Base-by-base conservation (phyloP, 1,139 yeast species). In the Diutina ranongensis region DNA sequence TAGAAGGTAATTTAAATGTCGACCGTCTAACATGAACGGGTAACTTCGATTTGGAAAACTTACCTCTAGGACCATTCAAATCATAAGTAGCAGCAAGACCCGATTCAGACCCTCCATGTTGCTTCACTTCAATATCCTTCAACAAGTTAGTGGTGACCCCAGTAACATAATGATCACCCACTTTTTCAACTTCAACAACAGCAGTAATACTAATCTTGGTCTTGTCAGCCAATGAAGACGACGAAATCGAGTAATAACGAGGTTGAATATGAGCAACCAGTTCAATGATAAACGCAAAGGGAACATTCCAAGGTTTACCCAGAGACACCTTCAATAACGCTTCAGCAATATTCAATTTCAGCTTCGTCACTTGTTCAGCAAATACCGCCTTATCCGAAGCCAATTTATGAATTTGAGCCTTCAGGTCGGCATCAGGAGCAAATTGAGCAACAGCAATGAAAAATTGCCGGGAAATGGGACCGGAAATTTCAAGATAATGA, bases 1-100 rank as follows among this genome's bases (percentile, higher is more conserved):
- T 86, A 15, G 88, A 72, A n/a, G 98, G 98, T 52, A 92, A 73
- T 69, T 87, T 89, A 70, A 92, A 92, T 48, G 94, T 85, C 8
- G 97, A 88, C 65, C 94, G 87, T 67, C 98, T 84, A 44, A 92
- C 84, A 62, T 88, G 96, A 44, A 92, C 82, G 12, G 97, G 97
- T 47, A 89, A 72, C 59, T 81, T 84, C 63, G 58, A 71, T 34
- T 67, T 61, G 12, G 63, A 50, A 53, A 74, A 85, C 54, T 72
- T 67, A 35, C 69, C 68, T 62, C 95, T 80, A 52, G 98, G 98
- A 18, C 97, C 98, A 27, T 66, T 61, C 52, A 88, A 71, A 59
- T 84, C 80, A 61, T 85, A 92, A 36, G 73, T 69, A 41, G 78
- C 80, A 40, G 73, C 61, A 38, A 76, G 73, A 47, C 69, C 65